Base-by-base conservation (phyloP, 768 basidiomycete species). In the Psilocybe sp. region DNA sequence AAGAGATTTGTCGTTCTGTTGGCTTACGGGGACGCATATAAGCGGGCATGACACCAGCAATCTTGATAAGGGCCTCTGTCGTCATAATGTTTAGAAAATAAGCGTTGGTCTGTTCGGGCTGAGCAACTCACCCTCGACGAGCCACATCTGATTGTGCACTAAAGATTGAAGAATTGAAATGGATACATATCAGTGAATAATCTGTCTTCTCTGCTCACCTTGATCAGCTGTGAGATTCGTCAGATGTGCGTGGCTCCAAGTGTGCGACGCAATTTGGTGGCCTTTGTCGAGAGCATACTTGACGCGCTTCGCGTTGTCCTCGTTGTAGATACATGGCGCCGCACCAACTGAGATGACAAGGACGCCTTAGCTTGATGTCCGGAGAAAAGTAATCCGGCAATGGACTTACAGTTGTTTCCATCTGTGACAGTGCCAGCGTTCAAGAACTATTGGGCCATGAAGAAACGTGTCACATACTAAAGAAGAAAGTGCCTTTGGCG, bases 81-180 rank as follows among this genome's bases (percentile, higher is more conserved):
- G 41, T 18, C n/a, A n/a, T 15, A n/a, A 45, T 34, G 36, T 9
- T 14, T 35, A 33, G 20, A 12, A 6, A 34, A 15, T 28, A 5
- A 46, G 1, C 64, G 64, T 41, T 67, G 64, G 48, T 65, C 64
- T 64, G 68, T 28, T 12, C 9, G 32, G 13, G 33, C 23, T 7
- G 19, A 18, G n/a, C 28, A 43, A 37, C 31, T 31, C 56, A 75
- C 75, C 62, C 55, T 76, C 73, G 16, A 73, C 69, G 19, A 58
- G 64, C 70, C 69, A 73, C 69, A 75, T 71, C 50, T 77, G 67
- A 49, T 73, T 60, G 40, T 74, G 71, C 41, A 75, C 71, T 75
- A 14, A 15, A 20, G 33, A 5, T 16, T 34, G 13, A 34, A 36
- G n/a, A n/a, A 20, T 19, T 50, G n/a, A 36, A 19, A 9, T 5